Conservation (phyloP, 805 yeast genomes). For the Saccharomycodes ludwigii region DNA sequence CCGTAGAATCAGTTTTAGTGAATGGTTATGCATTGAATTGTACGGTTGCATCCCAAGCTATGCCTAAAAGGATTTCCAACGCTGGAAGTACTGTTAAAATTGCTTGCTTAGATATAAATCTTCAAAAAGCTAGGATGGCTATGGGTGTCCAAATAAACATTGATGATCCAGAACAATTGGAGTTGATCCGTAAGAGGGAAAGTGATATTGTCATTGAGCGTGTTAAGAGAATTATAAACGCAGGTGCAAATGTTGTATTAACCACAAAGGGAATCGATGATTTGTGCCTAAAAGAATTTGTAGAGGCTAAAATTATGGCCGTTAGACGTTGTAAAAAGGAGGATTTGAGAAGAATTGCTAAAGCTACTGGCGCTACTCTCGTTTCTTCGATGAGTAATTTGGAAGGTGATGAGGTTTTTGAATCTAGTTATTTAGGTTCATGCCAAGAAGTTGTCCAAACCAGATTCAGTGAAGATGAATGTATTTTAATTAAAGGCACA, state of each 20-base stretch:
- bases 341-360: constrained; percentile 90
- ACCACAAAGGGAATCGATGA: constrained; percentile 95
- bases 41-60: constrained; percentile 95
- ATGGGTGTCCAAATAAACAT: constrained; percentile 96
- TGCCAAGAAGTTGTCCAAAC: constrained; percentile 90
- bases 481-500: constrained; percentile 83
- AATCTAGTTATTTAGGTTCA: constrained; percentile 67
- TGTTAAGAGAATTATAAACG: constrained; percentile 62
- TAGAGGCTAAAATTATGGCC: constrained; percentile 86
- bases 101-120: constrained; percentile 81
- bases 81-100: constrained; percentile 49
- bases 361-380: constrained; percentile 95
- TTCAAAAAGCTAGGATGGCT: constrained; percentile 95
- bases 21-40: constrained; percentile 95
- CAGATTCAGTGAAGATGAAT: constrained; percentile 90
- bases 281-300: constrained; percentile 79
- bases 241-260: constrained; percentile 88
- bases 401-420: constrained; percentile 93
- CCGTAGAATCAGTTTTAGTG: constrained; percentile 74
- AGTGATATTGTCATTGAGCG: constrained; percentile 76
- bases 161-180: constrained; percentile 95
- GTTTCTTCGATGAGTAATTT: constrained; percentile 79
- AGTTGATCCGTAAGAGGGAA: constrained; percentile 82
- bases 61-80: constrained; percentile 54
- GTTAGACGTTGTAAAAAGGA: constrained; percentile 96